Conservation (phyloP, 1,139 yeast genomes). For the Saccharomyces pastorianus region DNA sequence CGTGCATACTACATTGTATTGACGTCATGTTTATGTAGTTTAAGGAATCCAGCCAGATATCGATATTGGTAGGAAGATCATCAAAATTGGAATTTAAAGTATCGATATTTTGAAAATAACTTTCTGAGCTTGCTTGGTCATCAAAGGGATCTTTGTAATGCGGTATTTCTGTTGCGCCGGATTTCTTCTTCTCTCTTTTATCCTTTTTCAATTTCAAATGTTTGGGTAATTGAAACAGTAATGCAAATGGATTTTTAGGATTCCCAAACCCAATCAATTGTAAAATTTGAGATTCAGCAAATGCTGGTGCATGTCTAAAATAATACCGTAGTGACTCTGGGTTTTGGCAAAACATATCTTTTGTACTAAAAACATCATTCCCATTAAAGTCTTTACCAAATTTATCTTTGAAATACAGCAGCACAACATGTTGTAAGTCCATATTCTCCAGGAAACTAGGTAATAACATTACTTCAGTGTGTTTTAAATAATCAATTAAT, state of each 20-base stretch:
- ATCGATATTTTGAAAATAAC: conserved; percentile 26
- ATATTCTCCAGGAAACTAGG: conserved; percentile 40
- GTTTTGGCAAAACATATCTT: conserved; percentile 40
- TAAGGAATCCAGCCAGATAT: conserved; percentile 53
- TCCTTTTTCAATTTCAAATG: conserved; percentile 63
- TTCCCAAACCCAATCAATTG: conserved; percentile 74
- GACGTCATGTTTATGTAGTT: conserved; percentile 56
- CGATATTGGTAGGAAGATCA: conserved; percentile 21
- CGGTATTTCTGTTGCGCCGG: conserved; percentile 14
- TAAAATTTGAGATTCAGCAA: conserved; percentile 66
- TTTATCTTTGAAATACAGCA: conserved; percentile 1
- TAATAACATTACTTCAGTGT: conserved; percentile 31
- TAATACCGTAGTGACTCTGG: conserved; percentile 60
- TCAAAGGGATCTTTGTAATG: not conserved
- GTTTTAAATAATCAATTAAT: conserved; percentile 31
- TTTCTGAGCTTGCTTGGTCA: conserved; percentile 37
- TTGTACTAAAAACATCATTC: conserved; percentile 36
- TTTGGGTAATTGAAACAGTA: conserved; percentile 60
- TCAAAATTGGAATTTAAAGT: conserved; percentile 12
- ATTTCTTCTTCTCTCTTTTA: conserved; percentile 57
- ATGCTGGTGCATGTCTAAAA: conserved; percentile 65
- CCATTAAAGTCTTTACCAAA: conserved; percentile 3
- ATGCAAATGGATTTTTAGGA: conserved; percentile 65
- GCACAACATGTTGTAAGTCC: conserved; percentile 50
- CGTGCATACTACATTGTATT: conserved; percentile 56